These are phyloP conservation scores for Plectosphaerella cucumerina DNA, from an alignment of 2,329 filamentous ascomycete species.

Conservation along the genomic window DNA sequence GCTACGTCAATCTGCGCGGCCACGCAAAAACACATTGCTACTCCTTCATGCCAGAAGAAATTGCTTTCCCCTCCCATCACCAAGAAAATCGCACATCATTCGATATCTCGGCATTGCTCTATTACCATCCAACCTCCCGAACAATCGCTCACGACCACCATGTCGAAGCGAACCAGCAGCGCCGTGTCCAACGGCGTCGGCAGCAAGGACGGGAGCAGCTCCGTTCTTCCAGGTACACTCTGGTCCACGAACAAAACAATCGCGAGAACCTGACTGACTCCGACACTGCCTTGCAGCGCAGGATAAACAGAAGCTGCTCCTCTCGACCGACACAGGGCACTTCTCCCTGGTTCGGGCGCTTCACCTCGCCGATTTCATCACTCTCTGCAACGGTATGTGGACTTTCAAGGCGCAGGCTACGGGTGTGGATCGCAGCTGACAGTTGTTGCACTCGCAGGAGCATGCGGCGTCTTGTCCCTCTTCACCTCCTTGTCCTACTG, in stretches of 20 bases:
- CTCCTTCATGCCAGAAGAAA: no score
- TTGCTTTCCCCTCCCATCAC: no score
- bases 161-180: constrained; percentile 60
- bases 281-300: constrained; percentile 38
- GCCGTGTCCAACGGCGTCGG: constrained; percentile 43
- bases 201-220: constrained; percentile 19
- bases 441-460: constrained; percentile 3
- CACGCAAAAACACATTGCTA: neutral
- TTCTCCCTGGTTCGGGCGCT: constrained; percentile 67
- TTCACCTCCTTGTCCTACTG: constrained; percentile 95
- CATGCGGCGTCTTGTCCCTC: constrained; percentile 87
- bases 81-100: no score
- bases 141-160: constrained; percentile 24
- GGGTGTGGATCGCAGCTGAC: constrained; percentile 1
- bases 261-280: no score
- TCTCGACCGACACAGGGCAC: constrained; percentile 67
- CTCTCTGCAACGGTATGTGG: constrained; percentile 67
- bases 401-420: neutral
- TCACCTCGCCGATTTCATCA: constrained; percentile 80
- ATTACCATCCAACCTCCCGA: no score
- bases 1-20: no score
- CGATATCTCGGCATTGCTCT: no score
- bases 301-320: constrained; percentile 73
- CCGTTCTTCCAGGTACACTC: neutral
- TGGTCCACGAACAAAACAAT: constrained; percentile 7